A percentile compares a stretch with the other conserved stretches of the same genome.
These are phyloP conservation scores for Chaetomiaceae sp. DNA, from an alignment of 2,329 filamentous ascomycete species.

Conservation along the genomic window DNA sequence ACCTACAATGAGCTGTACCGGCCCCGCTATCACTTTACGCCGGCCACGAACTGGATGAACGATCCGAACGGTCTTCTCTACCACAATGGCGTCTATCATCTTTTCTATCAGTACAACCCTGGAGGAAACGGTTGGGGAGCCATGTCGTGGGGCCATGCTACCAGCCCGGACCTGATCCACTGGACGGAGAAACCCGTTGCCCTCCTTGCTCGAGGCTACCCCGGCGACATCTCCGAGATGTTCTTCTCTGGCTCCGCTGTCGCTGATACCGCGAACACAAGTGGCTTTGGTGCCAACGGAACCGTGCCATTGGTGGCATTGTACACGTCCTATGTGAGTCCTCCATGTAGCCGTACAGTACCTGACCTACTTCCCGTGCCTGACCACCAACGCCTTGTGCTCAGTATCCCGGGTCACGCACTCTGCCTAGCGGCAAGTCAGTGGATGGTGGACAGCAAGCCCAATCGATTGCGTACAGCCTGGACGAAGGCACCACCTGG, in stretches of 20 bases:
- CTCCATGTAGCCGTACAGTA: too few relatives aligned
- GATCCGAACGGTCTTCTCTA: conserved; percentile 4
- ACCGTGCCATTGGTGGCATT: conserved; percentile 2
- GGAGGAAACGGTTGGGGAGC: conserved; percentile 4
- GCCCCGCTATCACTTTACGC: conserved; percentile 5
- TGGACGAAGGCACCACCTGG: conserved; percentile 3
- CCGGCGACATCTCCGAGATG: conserved; percentile 1
- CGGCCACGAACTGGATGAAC: conserved; percentile 6
- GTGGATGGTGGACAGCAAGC: conserved; percentile 2
- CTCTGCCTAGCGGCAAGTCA: conserved; percentile 2
- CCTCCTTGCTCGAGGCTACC: conserved; percentile 5
- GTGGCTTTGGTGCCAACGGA: conserved; percentile 3
- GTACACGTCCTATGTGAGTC: conserved; percentile 7
- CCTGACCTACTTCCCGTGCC: too few relatives aligned
- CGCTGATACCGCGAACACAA: conserved; percentile 5
- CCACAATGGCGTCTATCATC: conserved; percentile 6
- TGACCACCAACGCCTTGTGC: neutral
- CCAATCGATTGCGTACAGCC: conserved; percentile 6
- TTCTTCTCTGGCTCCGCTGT: conserved; percentile 3
- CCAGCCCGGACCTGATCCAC: conserved; percentile 2
- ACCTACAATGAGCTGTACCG: conserved; percentile 7
- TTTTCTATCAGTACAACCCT: conserved; percentile 7
- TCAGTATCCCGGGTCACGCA: neutral
- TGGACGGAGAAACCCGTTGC: neutral
- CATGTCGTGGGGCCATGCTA: conserved; percentile 7